Base-by-base conservation (phyloP, 225 moss, liverwort and hornwort genomes). In the Polytrichum formosum region DNA sequence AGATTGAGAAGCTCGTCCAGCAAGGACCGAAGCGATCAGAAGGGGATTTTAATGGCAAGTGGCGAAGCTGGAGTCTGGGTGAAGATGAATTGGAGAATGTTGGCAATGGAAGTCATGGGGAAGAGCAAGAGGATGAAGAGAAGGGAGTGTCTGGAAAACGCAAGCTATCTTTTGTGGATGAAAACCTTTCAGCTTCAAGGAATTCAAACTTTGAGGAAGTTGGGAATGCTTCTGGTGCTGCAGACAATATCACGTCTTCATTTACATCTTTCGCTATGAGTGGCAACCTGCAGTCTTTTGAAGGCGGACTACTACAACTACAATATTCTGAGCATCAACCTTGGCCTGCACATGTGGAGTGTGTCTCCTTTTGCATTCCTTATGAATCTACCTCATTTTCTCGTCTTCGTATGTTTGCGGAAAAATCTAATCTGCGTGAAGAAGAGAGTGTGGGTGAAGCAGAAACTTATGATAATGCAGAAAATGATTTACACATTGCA, bases 281-380 rank as follows among this genome's bases (percentile, higher is more conserved):
- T 74, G 84, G 77, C 30, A 75, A 77, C 61, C 70, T 89, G 26
- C 72, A 87, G 64, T 69, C 70, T 91, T 54, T 75, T 72, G 60
- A 46, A 46, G 46, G 46, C 13, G 46, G 46, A 46, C 46, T 16
- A 13, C 16, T 46, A 13, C 46, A 46, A 46, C 46, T 46, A 16
- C 46, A 46, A 46, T 91, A 75, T 77, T 67, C 64, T 28, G 77
- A 75, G 67, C 72, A 72, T 73, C 75, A 81, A 13, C 71, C 71
- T 22, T 91, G 89, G 89, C 84, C 89, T 21, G 55, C 64, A 20
- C 85, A 86, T 25, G 83, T 87, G 67, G 75, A 85, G 56, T 73
- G 82, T 7, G 77, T 91, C 30, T 82, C 91, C 31, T 91, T 86
- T 55, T 77, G 77, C 66, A 69, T 91, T 77, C 73, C 77, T 17